These are phyloP conservation scores for Sporisorium reilianum DNA, from an alignment of 1,284 basidiomycete species.

Conservation along the genomic window DNA sequence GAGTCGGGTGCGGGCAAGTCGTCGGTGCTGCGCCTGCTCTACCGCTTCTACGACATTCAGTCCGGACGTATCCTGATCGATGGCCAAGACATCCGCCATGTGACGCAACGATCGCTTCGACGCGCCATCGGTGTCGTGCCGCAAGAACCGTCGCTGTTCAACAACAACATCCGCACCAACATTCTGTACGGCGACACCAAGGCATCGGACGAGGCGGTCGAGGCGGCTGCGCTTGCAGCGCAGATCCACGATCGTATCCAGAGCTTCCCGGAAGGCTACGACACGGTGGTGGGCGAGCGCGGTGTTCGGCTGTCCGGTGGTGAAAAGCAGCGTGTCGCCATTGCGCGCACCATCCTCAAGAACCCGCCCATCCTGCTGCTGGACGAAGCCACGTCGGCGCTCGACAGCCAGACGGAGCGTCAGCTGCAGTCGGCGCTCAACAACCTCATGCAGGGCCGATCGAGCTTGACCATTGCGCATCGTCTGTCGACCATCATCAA, in stretches of 20 bases:
- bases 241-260: constrained; percentile 67
- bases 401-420: constrained; percentile 66
- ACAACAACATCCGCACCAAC: constrained; percentile 76
- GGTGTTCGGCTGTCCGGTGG: constrained; percentile 77
- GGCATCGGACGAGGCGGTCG: constrained; percentile 62
- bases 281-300: constrained; percentile 83
- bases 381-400: constrained; percentile 80
- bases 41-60: constrained; percentile 86
- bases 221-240: constrained; percentile 63
- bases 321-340: constrained; percentile 86
- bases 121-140: constrained; percentile 79
- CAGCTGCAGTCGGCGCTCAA: constrained; percentile 63
- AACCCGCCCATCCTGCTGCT: constrained; percentile 84
- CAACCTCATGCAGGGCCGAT: constrained; percentile 66
- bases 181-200: constrained; percentile 63
- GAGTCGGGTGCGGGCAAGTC: constrained; percentile 83
- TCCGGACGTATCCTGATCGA: constrained; percentile 75
- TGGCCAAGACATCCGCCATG: constrained; percentile 84
- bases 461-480: constrained; percentile 67
- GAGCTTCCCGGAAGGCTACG: constrained; percentile 80
- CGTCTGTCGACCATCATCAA: constrained; percentile 68
- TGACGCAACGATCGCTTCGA: constrained; percentile 82
- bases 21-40: constrained; percentile 83
- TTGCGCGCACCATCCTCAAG: constrained; percentile 86
- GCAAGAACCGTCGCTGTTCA: constrained; percentile 76